A percentile compares a stretch with the other conserved stretches of the same genome.
Conservation (phyloP, 1,284 basidiomycete species). For the Rhodotorula sp. region DNA sequence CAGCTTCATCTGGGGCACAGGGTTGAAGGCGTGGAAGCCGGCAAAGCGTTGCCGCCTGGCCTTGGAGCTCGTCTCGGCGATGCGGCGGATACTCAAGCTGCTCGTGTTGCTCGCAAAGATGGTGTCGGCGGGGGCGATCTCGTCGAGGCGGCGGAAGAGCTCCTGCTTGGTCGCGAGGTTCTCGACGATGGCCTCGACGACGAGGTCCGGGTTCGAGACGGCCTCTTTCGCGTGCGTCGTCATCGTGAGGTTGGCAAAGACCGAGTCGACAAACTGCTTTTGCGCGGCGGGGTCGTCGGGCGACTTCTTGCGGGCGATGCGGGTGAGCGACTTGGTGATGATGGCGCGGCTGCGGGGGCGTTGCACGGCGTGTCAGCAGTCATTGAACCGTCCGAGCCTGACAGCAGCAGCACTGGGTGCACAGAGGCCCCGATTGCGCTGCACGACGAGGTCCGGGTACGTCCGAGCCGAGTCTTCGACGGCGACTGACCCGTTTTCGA, state of each 20-base stretch:
- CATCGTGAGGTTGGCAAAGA: constrained; percentile 56
- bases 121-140: constrained; percentile 54
- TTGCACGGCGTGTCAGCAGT: neutral
- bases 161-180: constrained; percentile 60
- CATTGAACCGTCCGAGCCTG: no score
- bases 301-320: constrained; percentile 57
- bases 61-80: constrained; percentile 50
- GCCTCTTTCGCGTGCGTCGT: constrained; percentile 58
- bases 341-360: constrained; percentile 50
- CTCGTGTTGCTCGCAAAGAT: constrained; percentile 63
- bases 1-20: constrained; percentile 59
- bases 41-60: constrained; percentile 53
- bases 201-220: constrained; percentile 57
- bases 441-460: neutral
- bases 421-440: neutral
- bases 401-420: neutral
- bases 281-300: constrained; percentile 55
- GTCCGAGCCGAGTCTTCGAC: no score
- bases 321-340: constrained; percentile 58
- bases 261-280: constrained; percentile 48
- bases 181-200: constrained; percentile 63
- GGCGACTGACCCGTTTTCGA: constrained; percentile 53
- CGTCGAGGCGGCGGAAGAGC: constrained; percentile 58
- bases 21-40: constrained; percentile 58
- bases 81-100: constrained; percentile 57